These are phyloP conservation scores for Trypanosomatidae sp. DNA, from an alignment of 208 protist genomes.

Conservation along the genomic window DNA sequence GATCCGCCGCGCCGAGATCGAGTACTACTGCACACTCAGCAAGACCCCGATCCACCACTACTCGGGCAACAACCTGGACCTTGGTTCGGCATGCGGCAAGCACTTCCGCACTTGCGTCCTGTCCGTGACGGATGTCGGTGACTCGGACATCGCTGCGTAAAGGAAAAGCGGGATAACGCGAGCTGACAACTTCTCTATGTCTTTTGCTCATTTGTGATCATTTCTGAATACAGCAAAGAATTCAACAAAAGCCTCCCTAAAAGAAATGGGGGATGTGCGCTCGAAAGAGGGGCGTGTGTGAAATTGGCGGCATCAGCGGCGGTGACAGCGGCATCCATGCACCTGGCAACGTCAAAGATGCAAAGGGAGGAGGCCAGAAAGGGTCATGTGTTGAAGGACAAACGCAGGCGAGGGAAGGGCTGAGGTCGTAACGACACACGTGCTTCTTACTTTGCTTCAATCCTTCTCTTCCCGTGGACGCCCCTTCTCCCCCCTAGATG, in stretches of 20 bases:
- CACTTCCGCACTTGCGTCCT: slow-evolving; percentile 98
- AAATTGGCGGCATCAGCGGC: not conserved
- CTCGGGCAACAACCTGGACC: slow-evolving; percentile 98
- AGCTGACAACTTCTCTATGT: slow-evolving; percentile 18
- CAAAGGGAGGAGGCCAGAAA: not conserved
- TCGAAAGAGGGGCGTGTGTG: not conserved
- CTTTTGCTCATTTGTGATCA: slow-evolving; percentile 26
- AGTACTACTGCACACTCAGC: slow-evolving; percentile 99
- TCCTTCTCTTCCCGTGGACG: not conserved
- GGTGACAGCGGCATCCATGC: not conserved
- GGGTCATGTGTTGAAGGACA: not conserved
- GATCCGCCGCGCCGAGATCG: slow-evolving; percentile 98
- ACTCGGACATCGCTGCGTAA: slow-evolving; percentile 94
- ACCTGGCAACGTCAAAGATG: not conserved
- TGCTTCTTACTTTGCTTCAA: not conserved
- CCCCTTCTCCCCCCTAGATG: not conserved
- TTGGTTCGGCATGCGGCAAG: slow-evolving; percentile 99
- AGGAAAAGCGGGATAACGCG: slow-evolving; percentile 4
- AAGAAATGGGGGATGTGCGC: not conserved
- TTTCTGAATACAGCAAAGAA: slow-evolving; percentile 11
- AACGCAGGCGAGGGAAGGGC: not conserved
- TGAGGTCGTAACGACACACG: not conserved
- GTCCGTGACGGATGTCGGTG: slow-evolving; percentile 98
- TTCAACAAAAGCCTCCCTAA: not conserved
- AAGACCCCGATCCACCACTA: slow-evolving; percentile 99